Base-by-base conservation (phyloP, 2,329 filamentous ascomycete genomes). In the Myriosclerotinia duriaeana region DNA sequence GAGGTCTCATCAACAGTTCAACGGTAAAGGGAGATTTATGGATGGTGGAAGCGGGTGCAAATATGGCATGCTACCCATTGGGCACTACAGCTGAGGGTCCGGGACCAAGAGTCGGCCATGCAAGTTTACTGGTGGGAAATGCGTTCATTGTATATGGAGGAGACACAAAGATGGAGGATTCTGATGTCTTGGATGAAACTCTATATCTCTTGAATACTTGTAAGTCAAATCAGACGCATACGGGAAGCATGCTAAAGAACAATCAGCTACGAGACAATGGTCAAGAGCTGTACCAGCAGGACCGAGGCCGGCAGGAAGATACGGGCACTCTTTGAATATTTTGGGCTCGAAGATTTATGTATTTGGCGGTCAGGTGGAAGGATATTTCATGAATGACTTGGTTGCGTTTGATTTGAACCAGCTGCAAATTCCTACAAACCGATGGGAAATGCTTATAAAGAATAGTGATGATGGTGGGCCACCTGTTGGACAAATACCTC, bases 101-200 rank as follows among this genome's bases (percentile, higher is more conserved):
- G 1, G 93, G 95, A 5, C 95, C 96, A 1, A 87, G 95, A 80
- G 95, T 99, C 63, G 95, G 95, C 4, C 95, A 99, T 80, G 85
- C 94, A 26, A 96, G 93, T 81, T 82, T 99, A 74, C 84, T 99
- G 20, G 95, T 99, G 64, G 96, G 96, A 67, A 99, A 99, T 78
- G 95, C 95, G 0, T 99, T 98, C 77, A 99, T 99, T 72, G 95
- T 99, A 15, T 99, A 98, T 76, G 96, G 95, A 60, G 95, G 95
- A 76, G 96, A 99, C 78, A 99, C 95, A 62, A 99, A 99, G 79
- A 90, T 97, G 76, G 93, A 97, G 65, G 95, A 98, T 75, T 87
- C 87, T 42, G 95, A 99, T 78, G 84, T 91, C 59, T 81, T 99
- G 67, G 95, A 99, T 74, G 94, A 99, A 79, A 98, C 95, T 0